Evolutionary conservation across 2,329 filamentous ascomycete genomes (phyloP), one percentile per base, ranked within the genome.

Genomic region (Microdochium paspali): DNA sequence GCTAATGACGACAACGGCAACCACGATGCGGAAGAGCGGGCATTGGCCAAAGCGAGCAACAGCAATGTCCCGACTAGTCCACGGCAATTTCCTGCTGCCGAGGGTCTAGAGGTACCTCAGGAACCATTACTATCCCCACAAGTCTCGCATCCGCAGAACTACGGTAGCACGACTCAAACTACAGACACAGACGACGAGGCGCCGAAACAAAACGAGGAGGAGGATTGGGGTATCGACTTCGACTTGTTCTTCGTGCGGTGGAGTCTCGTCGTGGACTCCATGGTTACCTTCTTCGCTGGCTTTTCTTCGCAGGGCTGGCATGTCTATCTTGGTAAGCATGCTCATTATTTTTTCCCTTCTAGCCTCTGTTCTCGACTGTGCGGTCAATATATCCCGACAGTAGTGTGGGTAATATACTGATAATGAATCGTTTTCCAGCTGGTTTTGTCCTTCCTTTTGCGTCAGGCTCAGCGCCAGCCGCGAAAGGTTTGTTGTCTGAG

Each of bases 401-500:
- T n/a, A n/a, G n/a, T n/a, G n/a, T n/a, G n/a, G n/a, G n/a, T n/a
- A n/a, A n/a, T 7, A 24, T 46, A 20, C 13, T 25, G 23, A 6
- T 21, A n/a, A 20, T 23, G 49, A 26, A 25, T 45, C 24, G 24
- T 0, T 3, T 25, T n/a, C 0, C 49, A 73, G 76, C 83, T 1
- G 81, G 81, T 0, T 73, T 78, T 24, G 58, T 87, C 1, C 69
- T 88, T 0, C 84, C 84, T 0, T 77, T 87, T 25, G 82, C 80
- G 0, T 84, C 83, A 0, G 84, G 84, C 0, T 83, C 83, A 0
- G 84, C 82, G 0, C 76, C 82, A 0, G 81, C 84, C 0, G 81
- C 82, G 1, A 88, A 87, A 53, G 84, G 84, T 1, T 80, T 84
- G n/a, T 85, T 87, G 50, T 75, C 85, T 0, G 77, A 84, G 48